Base-by-base conservation (phyloP, 371 early-diverging fungal genomes). In the Mortierella sp. region DNA sequence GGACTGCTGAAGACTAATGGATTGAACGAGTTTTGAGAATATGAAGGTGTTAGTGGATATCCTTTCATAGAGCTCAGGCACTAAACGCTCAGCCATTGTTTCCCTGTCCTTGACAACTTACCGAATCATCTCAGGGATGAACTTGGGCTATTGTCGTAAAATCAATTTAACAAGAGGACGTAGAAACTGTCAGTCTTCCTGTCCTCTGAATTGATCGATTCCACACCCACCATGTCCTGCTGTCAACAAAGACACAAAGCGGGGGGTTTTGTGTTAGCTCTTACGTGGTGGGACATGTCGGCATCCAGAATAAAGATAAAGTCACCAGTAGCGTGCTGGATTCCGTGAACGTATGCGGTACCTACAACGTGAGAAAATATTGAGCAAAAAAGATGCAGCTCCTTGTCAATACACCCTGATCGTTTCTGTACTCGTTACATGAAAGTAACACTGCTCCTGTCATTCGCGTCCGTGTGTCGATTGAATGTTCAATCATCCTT, bases 241-340 rank as follows among this genome's bases (percentile, higher is more conserved):
- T 34, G 24, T 21, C 5, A 64, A 37, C 1, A 0, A 59, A 31
- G 6, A 37, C 10, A 64, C 34, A 34, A 1, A 4, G 14, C 34
- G 19, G 14, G 28, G 21, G 21, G 24, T 31, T 14, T 31, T 0
- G 13, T 31, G 16, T 34, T 6, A 37, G n/a, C 94, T 43, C 71
- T 78, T 81, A 81, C 81, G 83, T 98, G 99, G 88, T 99, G 99
- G 34, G 99, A 99, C 93, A 99, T 97, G 88, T 99, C 99, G 21
- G 99, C 98, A 88, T 99, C 99, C 98, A 99, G 96, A 81, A 99
- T 98, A 75, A 99, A 94, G 44, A 99, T 92, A 92, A 94, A 98
- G 88, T 97, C 95, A 57, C 99, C 98, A 13, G 95, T 97, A 21
- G 98, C 97, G 87, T 95, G 94, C 87, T 98, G 93, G 43, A 99